Percentiles rank a stretch among this genome's conserved stretches.
Evolutionary conservation across 2,329 filamentous ascomycete species (phyloP).

Genomic region (Penicillium sp.): DNA sequence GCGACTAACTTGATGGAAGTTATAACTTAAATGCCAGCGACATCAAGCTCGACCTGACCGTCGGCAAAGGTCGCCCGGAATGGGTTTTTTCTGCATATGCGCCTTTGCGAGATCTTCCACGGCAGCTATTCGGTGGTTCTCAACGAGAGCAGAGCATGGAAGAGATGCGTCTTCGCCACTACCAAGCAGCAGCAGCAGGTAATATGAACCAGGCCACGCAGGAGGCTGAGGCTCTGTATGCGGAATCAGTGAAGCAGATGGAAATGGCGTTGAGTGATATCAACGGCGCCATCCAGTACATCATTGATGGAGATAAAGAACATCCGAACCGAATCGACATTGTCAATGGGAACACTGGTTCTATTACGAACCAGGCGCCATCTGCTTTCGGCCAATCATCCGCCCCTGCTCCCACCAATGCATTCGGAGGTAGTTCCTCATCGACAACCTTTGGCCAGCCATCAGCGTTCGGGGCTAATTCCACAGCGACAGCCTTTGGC

Average conservation of each 20-base stretch:
- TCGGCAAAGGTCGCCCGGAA: conserved; percentile 65
- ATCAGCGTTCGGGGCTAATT: conserved; percentile 2
- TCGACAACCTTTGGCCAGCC: conserved; percentile 13
- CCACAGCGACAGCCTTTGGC: conserved; percentile 9
- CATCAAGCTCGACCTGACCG: conserved; percentile 66
- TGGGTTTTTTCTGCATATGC: conserved; percentile 89
- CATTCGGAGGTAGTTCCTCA: conserved; percentile 1
- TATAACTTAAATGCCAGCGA: conserved; percentile 59
- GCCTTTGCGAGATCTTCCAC: conserved; percentile 72
- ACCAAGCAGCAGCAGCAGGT: conserved; percentile 63
- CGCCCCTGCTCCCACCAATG: neutral
- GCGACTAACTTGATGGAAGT: conserved; percentile 33
- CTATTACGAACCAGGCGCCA: conserved; percentile 17
- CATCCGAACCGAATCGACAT: conserved; percentile 74
- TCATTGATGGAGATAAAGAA: conserved; percentile 65
- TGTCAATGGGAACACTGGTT: conserved; percentile 32
- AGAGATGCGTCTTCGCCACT: conserved; percentile 75
- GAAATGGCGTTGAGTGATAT: conserved; percentile 68
- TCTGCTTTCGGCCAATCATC: conserved; percentile 34
- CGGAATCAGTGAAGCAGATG: conserved; percentile 69
- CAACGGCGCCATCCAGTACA: conserved; percentile 70
- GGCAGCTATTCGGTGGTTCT: conserved; percentile 79
- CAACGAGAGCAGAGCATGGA: conserved; percentile 84
- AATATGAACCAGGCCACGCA: conserved; percentile 57
- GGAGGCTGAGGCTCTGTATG: conserved; percentile 57